Evolutionary conservation across 176 grass and related monocot species (phyloP), one percentile per base, ranked within the genome.

Genomic region (Canna indica): DNA sequence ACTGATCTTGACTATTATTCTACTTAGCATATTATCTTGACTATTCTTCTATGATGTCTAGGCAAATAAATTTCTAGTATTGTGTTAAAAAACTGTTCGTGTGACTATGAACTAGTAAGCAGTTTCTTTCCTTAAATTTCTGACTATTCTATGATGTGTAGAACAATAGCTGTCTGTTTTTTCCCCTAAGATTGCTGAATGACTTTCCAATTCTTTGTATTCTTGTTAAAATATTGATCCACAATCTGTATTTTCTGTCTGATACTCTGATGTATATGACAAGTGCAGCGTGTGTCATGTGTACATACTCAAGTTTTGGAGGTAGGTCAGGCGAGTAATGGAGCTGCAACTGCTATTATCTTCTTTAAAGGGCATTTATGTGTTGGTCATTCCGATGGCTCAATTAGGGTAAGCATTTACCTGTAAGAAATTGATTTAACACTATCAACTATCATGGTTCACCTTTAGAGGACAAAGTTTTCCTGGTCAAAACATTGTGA

Each of bases 241-340:
- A 47, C 28, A 68, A 59, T 68, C 14, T 44, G 24, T 45, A 32
- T 27, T 32, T 62, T 38, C 35, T 20, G 69, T 63, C 48, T 71
- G n/a, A 41, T 65, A 22, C 35, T 58, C 6, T 71, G 24, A n/a
- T n/a, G n/a, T n/a, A n/a, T n/a, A n/a, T n/a, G n/a, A 71, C 69
- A 69, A 68, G 24, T 88, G 79, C 94, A 99, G 94, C 70, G 82
- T 76, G 84, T 99, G 60, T 93, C 94, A 56, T 99, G 90, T 85
- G 86, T 93, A 54, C 94, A 99, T 82, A 99, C 90, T 78, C 90
- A 99, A 83, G 90, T 90, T 67, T 60, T 93, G 42, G 94, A 99
- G 84, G 85, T 90, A 47, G 89, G 89, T 18, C 86, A 93, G 68
- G 72, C 70, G 66, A 69, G 84, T 31, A 90, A 76, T 64, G 82